These are phyloP conservation scores for Gossypium thurberi DNA, from an alignment of 345 rosid species.

Conservation along the genomic window DNA sequence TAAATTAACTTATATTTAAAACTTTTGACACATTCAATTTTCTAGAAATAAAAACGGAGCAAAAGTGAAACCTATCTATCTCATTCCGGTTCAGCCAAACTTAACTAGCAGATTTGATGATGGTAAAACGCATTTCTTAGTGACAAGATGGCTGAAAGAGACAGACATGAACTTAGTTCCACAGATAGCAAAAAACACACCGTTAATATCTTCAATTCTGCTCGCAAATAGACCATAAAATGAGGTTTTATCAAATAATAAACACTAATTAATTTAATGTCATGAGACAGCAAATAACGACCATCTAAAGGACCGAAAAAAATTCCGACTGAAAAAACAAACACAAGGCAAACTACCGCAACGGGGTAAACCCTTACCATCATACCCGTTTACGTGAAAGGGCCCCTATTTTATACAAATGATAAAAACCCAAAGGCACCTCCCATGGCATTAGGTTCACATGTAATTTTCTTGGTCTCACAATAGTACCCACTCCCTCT, in stretches of 20 bases:
- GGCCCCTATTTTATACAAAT: not conserved
- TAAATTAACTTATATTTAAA: too few relatives aligned
- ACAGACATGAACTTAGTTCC: not conserved
- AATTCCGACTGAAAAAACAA: not conserved
- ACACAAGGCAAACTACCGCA: not conserved
- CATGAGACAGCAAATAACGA: not conserved
- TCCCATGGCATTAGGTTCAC: not conserved
- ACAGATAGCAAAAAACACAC: not conserved
- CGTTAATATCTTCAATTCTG: not conserved
- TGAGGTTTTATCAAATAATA: not conserved
- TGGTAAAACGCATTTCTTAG: too few relatives aligned
- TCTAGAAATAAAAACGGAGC: too few relatives aligned
- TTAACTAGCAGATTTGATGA: too few relatives aligned
- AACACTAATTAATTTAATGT: not conserved
- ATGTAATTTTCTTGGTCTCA: not conserved
- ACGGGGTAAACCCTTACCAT: not conserved
- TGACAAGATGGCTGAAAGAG: too few relatives aligned
- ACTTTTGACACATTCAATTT: too few relatives aligned
- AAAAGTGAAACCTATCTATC: too few relatives aligned
- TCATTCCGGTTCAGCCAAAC: too few relatives aligned
- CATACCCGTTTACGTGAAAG: not conserved
- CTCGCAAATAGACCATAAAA: not conserved
- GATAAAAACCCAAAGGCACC: not conserved
- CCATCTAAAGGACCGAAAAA: not conserved
- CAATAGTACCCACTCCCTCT: not conserved